phyloP scores from a whole-genome alignment of 176 grass and related monocot genomes.

The Rhipidocladum racemiflorum region DNA sequence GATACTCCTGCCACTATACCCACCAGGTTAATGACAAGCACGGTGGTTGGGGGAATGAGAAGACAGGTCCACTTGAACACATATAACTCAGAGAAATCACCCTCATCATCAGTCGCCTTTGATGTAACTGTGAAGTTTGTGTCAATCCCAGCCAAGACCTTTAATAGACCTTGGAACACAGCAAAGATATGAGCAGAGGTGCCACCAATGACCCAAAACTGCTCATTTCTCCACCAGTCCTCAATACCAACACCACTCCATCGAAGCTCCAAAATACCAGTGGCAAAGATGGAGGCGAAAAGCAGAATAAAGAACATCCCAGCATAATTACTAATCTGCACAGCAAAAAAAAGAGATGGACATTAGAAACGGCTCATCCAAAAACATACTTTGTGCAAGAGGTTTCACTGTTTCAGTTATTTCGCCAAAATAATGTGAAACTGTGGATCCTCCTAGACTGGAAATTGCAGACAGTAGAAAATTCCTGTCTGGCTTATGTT shows the following conservation, averaged over 20 bases:
- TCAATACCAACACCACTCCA: slow-evolving; percentile 78
- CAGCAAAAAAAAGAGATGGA: not conserved
- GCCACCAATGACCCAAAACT: slow-evolving; percentile 89
- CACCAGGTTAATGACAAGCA: slow-evolving; percentile 73
- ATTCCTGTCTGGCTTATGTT: not conserved
- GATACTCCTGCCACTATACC: slow-evolving; percentile 79
- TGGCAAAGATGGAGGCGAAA: slow-evolving; percentile 68
- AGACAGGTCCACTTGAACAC: slow-evolving; percentile 81
- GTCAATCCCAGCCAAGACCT: slow-evolving; percentile 74
- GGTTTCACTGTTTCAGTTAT: slow-evolving; percentile 10
- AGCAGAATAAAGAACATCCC: slow-evolving; percentile 71
- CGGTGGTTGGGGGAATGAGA: slow-evolving; percentile 69
- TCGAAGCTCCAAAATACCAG: slow-evolving; percentile 65
- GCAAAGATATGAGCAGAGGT: slow-evolving; percentile 81
- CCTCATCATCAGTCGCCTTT: slow-evolving; percentile 68
- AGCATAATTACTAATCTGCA: slow-evolving; percentile 81
- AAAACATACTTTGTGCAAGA: not conserved
- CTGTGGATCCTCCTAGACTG: not conserved
- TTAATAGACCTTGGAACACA: slow-evolving; percentile 76
- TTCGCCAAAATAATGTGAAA: not conserved
- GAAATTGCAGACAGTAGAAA: not conserved
- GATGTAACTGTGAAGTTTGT: slow-evolving; percentile 85
- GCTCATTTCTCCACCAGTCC: slow-evolving; percentile 86
- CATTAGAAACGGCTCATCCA: not conserved
- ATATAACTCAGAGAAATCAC: slow-evolving; percentile 72